Evolutionary conservation across 2,329 filamentous ascomycete genomes (phyloP).

Genomic region (Didymella pomorum): DNA sequence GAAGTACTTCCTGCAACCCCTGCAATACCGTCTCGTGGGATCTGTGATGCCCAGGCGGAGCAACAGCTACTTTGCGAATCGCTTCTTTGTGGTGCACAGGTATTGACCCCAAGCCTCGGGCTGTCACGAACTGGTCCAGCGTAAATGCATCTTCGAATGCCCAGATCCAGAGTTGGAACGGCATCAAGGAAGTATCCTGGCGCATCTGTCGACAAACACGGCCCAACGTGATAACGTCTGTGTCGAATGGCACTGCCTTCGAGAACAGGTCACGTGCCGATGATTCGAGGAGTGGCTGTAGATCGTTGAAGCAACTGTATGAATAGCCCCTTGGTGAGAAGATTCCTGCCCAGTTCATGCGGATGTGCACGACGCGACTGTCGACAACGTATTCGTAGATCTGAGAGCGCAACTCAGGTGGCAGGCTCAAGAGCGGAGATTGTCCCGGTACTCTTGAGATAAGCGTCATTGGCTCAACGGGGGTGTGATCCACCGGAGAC

Average conservation of each 20-base stretch:
- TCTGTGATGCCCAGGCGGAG: slow-evolving; percentile 19
- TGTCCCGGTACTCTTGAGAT: background rate
- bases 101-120: slow-evolving; percentile 11
- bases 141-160: slow-evolving; percentile 25
- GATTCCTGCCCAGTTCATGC: slow-evolving; percentile 19
- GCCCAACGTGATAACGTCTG: slow-evolving; percentile 2
- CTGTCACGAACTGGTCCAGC: slow-evolving; percentile 25
- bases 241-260: slow-evolving; percentile 13
- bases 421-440: slow-evolving; percentile 18
- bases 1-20: slow-evolving; percentile 13
- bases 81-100: slow-evolving; percentile 13
- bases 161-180: slow-evolving; percentile 20
- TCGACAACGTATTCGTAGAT: slow-evolving; percentile 27
- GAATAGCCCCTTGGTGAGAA: slow-evolving; percentile 18
- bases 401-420: slow-evolving; percentile 24
- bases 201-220: slow-evolving; percentile 18
- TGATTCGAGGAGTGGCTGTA: slow-evolving; percentile 12
- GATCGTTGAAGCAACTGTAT: slow-evolving; percentile 20
- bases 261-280: slow-evolving; percentile 4
- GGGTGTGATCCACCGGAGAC: background rate
- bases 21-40: slow-evolving; percentile 19
- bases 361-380: slow-evolving; percentile 17
- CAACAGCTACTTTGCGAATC: slow-evolving; percentile 22
- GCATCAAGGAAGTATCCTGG: slow-evolving; percentile 15
- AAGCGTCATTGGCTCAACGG: background rate